phyloP scores from a whole-genome alignment of 2,329 filamentous ascomycete genomes.

The Botryotinia narcissicola region DNA sequence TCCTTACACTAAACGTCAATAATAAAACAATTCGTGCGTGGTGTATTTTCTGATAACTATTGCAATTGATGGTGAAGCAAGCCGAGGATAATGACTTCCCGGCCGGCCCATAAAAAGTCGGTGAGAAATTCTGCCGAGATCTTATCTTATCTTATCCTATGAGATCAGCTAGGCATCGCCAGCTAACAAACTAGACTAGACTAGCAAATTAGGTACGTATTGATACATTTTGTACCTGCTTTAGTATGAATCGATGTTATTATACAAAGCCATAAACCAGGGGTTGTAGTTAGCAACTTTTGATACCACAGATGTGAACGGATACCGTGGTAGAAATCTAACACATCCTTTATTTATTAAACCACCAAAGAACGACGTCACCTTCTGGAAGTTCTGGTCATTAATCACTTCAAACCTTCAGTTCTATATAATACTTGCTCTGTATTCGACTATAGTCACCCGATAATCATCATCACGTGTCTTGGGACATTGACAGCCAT shows the following conservation, averaged over 20 bases:
- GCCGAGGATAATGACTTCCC: slow-evolving; percentile 5
- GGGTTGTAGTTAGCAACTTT: not conserved
- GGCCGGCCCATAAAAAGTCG: not conserved
- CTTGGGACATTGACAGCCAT: not conserved
- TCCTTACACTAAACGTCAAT: not conserved
- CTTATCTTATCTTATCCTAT: slow-evolving; percentile 14
- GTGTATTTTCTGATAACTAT: not conserved
- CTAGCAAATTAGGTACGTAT: slow-evolving; percentile 2
- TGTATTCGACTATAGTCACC: not conserved
- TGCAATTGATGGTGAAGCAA: not conserved
- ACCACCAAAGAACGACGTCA: not conserved
- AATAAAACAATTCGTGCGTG: not conserved
- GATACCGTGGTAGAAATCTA: not conserved
- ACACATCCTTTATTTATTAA: not conserved
- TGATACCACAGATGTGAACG: not conserved
- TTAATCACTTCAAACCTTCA: not conserved
- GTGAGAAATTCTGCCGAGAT: not conserved
- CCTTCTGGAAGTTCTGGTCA: not conserved
- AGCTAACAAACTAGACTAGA: not conserved
- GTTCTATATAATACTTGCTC: not conserved
- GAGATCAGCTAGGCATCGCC: not conserved
- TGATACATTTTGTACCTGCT: slow-evolving; percentile 12
- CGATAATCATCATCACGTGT: not conserved
- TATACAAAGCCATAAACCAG: not conserved
- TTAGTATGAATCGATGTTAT: not conserved